Conservation (phyloP, 345 rosid species). For the Zanthoxylum bungeanum region DNA sequence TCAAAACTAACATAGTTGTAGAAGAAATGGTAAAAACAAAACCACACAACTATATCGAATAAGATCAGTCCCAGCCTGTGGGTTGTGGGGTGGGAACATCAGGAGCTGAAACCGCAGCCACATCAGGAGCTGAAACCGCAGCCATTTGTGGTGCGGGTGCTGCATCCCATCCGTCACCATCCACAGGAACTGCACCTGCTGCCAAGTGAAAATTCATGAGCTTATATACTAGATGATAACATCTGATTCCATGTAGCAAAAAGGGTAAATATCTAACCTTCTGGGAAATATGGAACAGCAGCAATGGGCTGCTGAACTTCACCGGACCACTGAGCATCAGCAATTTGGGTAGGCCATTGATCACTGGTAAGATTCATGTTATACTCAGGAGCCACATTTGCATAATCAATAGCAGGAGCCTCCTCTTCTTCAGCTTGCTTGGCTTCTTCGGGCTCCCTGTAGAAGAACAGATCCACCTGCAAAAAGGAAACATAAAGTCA, state of each 20-base stretch:
- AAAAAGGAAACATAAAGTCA: background rate
- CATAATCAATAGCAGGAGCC: constrained; percentile 43
- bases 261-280: constrained; percentile 11
- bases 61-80: too few species aligned
- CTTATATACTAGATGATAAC: background rate
- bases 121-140: too few species aligned
- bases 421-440: constrained; percentile 65
- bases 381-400: constrained; percentile 32
- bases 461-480: constrained; percentile 76
- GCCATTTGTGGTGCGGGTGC: too few species aligned
- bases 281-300: constrained; percentile 49
- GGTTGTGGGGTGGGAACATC: too few species aligned
- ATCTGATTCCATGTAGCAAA: background rate
- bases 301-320: constrained; percentile 42
- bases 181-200: background rate
- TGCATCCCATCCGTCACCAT: too few species aligned
- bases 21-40: too few species aligned
- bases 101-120: too few species aligned
- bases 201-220: background rate
- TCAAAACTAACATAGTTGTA: too few species aligned
- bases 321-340: constrained; percentile 57
- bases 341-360: constrained; percentile 49
- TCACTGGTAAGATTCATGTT: constrained; percentile 32
- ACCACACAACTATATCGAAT: too few species aligned
- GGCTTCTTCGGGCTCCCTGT: constrained; percentile 76